Base-by-base conservation (phyloP, 345 rosid species). In the Populus nigra region DNA sequence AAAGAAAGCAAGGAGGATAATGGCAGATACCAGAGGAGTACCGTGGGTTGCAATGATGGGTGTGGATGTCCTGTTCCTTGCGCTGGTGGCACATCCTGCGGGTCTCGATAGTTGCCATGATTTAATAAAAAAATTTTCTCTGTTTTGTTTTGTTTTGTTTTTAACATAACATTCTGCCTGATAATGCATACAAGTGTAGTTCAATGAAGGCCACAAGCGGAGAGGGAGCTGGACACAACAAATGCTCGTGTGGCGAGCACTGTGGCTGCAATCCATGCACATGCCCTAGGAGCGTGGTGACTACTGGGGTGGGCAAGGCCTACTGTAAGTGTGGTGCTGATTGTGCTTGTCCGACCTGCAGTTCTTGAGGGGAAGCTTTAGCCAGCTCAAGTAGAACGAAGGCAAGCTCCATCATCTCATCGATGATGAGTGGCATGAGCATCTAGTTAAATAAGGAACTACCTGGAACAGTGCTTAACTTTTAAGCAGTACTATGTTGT, bases 221-320 rank as follows among this genome's bases (percentile, higher is more conserved):
- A 61, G 74, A 27, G 8, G 79, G 47, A 38, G 85, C 79, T 9
- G 72, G 38, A 1, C 91, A 82, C 85, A 85, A n/a, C 75, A 50
- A 25, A 68, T 87, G 89, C 85, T 72, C 86, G 27, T 90, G 91
- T 53, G 90, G 93, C 23, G 92, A 86, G 72, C 90, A 88, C 63
- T 87, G 97, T 61, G 77, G 83, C 47, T 89, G 94, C 83, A 91
- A 86, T 75, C 96, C 96, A 2, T 89, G 94, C 84, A 78, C 80
- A 68, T 90, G 94, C 79, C 22, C 78, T 38, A 74, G 39, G 83
- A 72, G 49, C 31, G 71, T 13, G 4, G 75, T 61, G 57, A 61
- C 67, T 2, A 3, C 68, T 1, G 84, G 81, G 1, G 74, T 81
- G 7, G 82, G 87, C 23, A 80, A 73, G 83, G 76, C 49, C 5